Evolutionary conservation across 441 rosid genomes (phyloP), one percentile per base, ranked within the genome.

Genomic region (Erodium trifolium): DNA sequence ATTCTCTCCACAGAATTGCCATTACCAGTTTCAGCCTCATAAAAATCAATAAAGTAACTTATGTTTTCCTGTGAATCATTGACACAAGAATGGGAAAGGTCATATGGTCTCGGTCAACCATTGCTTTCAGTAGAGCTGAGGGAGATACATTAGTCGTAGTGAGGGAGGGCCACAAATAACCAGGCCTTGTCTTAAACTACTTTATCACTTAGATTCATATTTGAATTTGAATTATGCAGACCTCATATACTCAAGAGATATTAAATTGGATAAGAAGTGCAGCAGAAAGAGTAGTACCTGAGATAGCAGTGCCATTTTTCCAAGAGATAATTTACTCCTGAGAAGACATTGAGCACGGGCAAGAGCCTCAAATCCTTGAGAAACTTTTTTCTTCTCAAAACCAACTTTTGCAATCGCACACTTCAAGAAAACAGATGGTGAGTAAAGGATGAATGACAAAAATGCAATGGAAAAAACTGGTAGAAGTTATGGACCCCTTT

Each of bases 321-420:
- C 86, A 60, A 91, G 96, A 70, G 96, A 89, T 65, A 72, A 79
- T 80, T 85, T 86, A 82, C 99, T 91, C 79, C 87, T 91, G 23
- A 93, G 90, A 77, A 91, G 84, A 79, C 81, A 78, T 34, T 93
- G 99, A 70, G 99, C 96, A 55, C 91, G 96, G 67, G 96, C 96
- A 82, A 93, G 96, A 78, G 99, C 97, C 82, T 91, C 99, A 81
- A 93, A 91, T 76, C 99, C 99, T 78, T 76, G 88, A 65, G 93
- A 87, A 64, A 91, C 88, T 80, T 85, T 89, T 81, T 83, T 88
- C 86, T 83, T 90, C 83, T 93, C 96, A 67, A 93, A 87, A 73
- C 85, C 83, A 82, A 68, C 78, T 83, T 89, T 91, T 43, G 99
- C 97, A 72, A 88, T 85, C 55, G 93, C 93, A 85, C 97, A 93